phyloP scores from a whole-genome alignment of 345 rosid species.

The Jatropha curcas region DNA sequence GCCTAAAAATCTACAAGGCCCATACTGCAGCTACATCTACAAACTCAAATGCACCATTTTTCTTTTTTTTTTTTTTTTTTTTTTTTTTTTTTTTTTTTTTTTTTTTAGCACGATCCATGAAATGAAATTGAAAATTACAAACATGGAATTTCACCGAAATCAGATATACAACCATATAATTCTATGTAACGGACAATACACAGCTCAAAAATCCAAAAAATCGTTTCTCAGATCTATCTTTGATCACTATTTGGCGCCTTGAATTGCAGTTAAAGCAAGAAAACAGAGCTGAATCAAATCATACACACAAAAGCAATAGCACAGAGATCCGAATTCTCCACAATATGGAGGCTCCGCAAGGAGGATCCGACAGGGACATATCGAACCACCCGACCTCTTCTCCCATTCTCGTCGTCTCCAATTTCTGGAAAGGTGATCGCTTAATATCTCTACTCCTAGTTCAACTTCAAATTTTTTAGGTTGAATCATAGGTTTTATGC shows the following conservation, averaged over 20 bases:
- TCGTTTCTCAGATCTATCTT: background rate
- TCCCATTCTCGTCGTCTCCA: slow-evolving; percentile 69
- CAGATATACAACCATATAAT: too few relatives aligned
- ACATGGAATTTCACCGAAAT: too few relatives aligned
- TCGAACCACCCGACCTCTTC: slow-evolving; percentile 55
- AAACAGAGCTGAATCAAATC: background rate
- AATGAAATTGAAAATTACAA: too few relatives aligned
- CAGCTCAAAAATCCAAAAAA: too few relatives aligned
- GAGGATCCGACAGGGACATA: slow-evolving; percentile 52
- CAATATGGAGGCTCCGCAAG: slow-evolving; percentile 64
- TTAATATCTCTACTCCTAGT: background rate
- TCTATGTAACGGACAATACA: too few relatives aligned
- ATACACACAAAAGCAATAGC: background rate
- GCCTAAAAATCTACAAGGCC: too few relatives aligned
- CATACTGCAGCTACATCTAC: too few relatives aligned
- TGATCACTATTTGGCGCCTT: background rate
- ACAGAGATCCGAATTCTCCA: background rate
- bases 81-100: too few relatives aligned
- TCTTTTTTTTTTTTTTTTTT: too few relatives aligned
- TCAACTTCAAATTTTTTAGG: background rate
- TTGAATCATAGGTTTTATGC: background rate
- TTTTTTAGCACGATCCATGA: too few relatives aligned
- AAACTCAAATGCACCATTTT: too few relatives aligned
- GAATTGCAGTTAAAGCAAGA: background rate
- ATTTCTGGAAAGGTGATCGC: slow-evolving; percentile 85